Percentiles rank a stretch among this genome's conserved stretches.
Conservation (phyloP, 225 moss, liverwort and hornwort genomes). For the Sphagnum tenellum region DNA sequence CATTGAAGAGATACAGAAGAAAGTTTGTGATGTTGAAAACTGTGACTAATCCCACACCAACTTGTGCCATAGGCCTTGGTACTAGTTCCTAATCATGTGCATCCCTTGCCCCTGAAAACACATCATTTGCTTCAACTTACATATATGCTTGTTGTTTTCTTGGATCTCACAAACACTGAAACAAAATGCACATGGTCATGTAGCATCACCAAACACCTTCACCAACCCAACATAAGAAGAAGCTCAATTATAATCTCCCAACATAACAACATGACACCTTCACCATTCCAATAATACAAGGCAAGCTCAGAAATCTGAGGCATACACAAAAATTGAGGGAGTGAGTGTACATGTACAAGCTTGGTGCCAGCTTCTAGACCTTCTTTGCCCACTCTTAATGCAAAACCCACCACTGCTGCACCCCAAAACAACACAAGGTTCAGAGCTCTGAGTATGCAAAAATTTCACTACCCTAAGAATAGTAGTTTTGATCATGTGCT, state of each 20-base stretch:
- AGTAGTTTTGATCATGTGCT: no score
- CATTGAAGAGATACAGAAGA: conserved; percentile 71
- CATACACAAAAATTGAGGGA: background rate
- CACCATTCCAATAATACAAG: background rate
- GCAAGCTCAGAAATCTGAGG: background rate
- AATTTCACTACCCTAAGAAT: no score
- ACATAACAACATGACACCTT: background rate
- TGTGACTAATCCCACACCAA: conserved; percentile 68
- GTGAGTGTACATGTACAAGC: conserved; percentile 52
- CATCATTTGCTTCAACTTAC: background rate
- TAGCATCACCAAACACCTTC: background rate
- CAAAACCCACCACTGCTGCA: conserved; percentile 55
- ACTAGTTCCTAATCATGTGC: conserved; percentile 38
- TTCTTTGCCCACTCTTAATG: conserved; percentile 63
- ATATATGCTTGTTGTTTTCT: no score
- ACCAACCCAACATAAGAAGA: background rate
- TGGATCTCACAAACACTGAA: background rate
- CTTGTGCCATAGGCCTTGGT: conserved; percentile 75
- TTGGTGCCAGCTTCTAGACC: conserved; percentile 71
- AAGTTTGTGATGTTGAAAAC: conserved; percentile 33
- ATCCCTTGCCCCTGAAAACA: background rate
- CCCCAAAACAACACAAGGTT: background rate
- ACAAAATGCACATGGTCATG: background rate
- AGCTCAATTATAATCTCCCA: background rate
- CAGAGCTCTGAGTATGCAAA: no score